Conservation (phyloP, 306 rosid genomes). For the Rosa rugosa region DNA sequence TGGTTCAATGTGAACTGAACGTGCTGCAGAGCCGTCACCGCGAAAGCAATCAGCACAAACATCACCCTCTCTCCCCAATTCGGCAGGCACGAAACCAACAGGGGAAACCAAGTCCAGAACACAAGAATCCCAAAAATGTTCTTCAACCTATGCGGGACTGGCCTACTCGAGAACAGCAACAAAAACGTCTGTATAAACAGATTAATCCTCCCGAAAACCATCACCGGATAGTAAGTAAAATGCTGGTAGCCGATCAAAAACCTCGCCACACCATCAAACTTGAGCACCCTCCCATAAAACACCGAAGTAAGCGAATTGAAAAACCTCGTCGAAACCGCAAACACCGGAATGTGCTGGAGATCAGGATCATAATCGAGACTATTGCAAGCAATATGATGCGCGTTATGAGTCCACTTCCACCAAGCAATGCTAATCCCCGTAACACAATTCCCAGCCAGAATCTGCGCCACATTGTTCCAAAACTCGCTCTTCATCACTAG, state of each 20-base stretch:
- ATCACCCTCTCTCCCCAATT: slow-evolving; percentile 31
- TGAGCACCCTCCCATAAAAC: slow-evolving; percentile 35
- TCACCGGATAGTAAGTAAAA: slow-evolving; percentile 37
- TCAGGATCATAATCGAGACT: slow-evolving; percentile 44
- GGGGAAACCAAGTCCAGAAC: slow-evolving; percentile 44
- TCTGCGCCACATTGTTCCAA: slow-evolving; percentile 30
- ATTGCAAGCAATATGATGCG: slow-evolving; percentile 43
- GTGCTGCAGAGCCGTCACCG: slow-evolving; percentile 44
- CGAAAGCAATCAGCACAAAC: slow-evolving; percentile 37
- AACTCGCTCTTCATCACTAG: slow-evolving; percentile 26
- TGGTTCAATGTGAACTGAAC: slow-evolving; percentile 50
- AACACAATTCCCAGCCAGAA: slow-evolving; percentile 36
- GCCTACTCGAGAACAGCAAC: slow-evolving; percentile 26
- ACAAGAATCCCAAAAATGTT: slow-evolving; percentile 38
- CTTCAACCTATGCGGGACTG: slow-evolving; percentile 23
- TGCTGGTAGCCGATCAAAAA: slow-evolving; percentile 39
- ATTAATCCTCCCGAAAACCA: slow-evolving; percentile 38
- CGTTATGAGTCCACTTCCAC: slow-evolving; percentile 54
- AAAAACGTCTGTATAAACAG: slow-evolving; percentile 37
- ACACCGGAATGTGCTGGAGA: slow-evolving; percentile 42
- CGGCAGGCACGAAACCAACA: slow-evolving; percentile 29
- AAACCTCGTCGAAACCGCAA: slow-evolving; percentile 24
- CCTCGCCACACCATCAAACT: slow-evolving; percentile 34
- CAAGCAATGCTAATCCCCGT: slow-evolving; percentile 50
- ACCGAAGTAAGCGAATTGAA: slow-evolving; percentile 29